These are phyloP conservation scores for Blechomonas ayalai DNA, from an alignment of 208 protist species.

Conservation along the genomic window DNA sequence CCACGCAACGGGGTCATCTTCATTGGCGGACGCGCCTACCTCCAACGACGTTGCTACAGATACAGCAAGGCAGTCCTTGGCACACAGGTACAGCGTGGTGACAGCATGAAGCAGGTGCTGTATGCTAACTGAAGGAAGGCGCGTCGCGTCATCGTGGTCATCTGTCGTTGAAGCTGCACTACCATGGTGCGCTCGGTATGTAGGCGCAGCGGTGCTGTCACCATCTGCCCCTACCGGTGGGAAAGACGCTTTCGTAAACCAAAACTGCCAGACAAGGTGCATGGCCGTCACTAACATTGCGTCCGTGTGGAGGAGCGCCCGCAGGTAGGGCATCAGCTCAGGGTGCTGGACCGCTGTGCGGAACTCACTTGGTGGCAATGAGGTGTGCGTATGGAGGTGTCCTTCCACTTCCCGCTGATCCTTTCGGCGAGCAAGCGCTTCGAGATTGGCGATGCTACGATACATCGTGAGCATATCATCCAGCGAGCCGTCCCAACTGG, in stretches of 20 bases:
- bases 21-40: background rate
- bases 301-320: constrained; percentile 66
- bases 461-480: constrained; percentile 24
- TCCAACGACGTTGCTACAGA: constrained; percentile 12
- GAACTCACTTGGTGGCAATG: constrained; percentile 18
- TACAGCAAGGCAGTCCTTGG: constrained; percentile 34
- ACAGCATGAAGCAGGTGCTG: constrained; percentile 52
- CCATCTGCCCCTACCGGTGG: background rate
- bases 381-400: no score
- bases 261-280: constrained; percentile 31
- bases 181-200: no score
- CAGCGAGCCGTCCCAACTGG: constrained; percentile 18
- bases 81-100: constrained; percentile 51
- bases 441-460: constrained; percentile 2
- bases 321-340: constrained; percentile 37
- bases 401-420: background rate
- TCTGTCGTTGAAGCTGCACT: no score
- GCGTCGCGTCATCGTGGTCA: constrained; percentile 3
- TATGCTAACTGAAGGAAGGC: constrained; percentile 10
- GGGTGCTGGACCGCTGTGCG: constrained; percentile 11
- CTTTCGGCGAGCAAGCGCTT: background rate
- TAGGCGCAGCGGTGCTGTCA: background rate
- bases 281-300: constrained; percentile 57
- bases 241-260: no score
- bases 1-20: constrained; percentile 12